Base-by-base conservation (phyloP, 2,329 filamentous ascomycete species). In the Gyromitra esculenta region DNA sequence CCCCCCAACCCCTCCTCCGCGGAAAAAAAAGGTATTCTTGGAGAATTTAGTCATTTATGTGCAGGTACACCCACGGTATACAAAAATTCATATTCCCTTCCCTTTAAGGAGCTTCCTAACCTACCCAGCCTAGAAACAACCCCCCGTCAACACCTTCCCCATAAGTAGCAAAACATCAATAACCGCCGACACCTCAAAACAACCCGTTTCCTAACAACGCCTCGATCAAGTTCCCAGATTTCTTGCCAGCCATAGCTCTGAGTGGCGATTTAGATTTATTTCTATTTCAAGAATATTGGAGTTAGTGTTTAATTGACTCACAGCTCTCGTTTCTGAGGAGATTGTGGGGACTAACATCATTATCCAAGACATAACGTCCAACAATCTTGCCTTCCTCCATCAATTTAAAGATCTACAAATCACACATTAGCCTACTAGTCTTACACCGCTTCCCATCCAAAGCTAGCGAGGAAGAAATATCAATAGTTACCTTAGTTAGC, bases 341-440 rank as follows among this genome's bases (percentile, higher is more conserved):
- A 31, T 3, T 2, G 25, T 31, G 3, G n/a, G 8, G 43, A 67
- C 77, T 57, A 65, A 79, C 77, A 57, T 66, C 77, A 37, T 89
- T 93, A 83, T 95, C 92, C 76, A 95, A 86, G 75, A 95, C 92
- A 82, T 93, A 93, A 80, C 92, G 88, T 73, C 92, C 92, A n/a
- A 88, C 90, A 83, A 95, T 90, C 84, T 90, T 88, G 81, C 89
- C 89, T 81, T 88, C 85, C 78, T 88, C 82, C 86, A 88, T 88
- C 81, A 80, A 60, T 18, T 82, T 79, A 56, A 81, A 82, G 15
- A 80, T 73, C 39, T 71, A 64, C 7, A 9, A 39, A 52, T 48
- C 11, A 37, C 11, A 15, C 5, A 11, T 72, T 65, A 77, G 60
- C 48, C 7, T 18, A 35, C 11, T 50, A 5, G 9, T n/a, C 39